Percentiles rank a stretch among this genome's conserved stretches.
Conservation (phyloP, 805 yeast species). For the Starmerella riodocensis region DNA sequence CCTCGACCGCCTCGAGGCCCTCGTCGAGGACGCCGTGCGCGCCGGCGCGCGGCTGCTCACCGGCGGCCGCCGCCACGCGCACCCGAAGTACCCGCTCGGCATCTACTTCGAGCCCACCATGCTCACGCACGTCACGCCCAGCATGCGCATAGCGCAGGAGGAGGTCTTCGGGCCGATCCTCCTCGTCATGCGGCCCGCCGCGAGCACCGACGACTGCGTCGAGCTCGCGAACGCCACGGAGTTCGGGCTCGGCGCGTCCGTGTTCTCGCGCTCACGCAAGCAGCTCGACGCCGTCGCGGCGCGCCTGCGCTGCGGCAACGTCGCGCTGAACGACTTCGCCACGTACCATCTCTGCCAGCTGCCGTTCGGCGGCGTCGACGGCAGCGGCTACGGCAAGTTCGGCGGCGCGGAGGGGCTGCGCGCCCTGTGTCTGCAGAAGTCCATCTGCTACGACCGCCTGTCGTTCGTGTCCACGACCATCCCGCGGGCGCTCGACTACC, state of each 20-base stretch:
- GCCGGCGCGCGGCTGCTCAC: constrained; percentile 67
- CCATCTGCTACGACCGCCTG: constrained; percentile 72
- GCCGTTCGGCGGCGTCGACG: constrained; percentile 91
- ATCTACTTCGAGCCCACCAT: constrained; percentile 87
- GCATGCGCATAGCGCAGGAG: constrained; percentile 67
- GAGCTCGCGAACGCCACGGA: constrained; percentile 68
- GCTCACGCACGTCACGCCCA: constrained; percentile 62
- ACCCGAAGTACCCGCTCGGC: constrained; percentile 92
- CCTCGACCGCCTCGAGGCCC: constrained; percentile 50
- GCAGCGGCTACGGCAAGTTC: constrained; percentile 93
- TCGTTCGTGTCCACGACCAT: constrained; percentile 65
- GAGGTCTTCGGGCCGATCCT: constrained; percentile 94
- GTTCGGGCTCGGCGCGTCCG: constrained; percentile 85
- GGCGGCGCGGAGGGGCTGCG: constrained; percentile 95
- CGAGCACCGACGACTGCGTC: constrained; percentile 51
- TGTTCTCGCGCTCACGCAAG: constrained; percentile 55
- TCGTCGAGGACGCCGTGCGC: constrained; percentile 59
- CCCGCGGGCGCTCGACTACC: constrained; percentile 85
- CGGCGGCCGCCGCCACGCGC: constrained; percentile 72
- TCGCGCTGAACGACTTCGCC: constrained; percentile 95
- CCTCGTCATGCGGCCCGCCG: constrained; percentile 57
- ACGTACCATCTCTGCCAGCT: constrained; percentile 89
- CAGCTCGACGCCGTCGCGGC: constrained; percentile 53
- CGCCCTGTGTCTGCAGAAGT: constrained; percentile 77
- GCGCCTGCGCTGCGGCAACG: constrained; percentile 67